A percentile compares a stretch with the other conserved stretches of the same genome.
Evolutionary conservation across 176 grass and related monocot species (phyloP).

Genomic region (Oryza australiensis): DNA sequence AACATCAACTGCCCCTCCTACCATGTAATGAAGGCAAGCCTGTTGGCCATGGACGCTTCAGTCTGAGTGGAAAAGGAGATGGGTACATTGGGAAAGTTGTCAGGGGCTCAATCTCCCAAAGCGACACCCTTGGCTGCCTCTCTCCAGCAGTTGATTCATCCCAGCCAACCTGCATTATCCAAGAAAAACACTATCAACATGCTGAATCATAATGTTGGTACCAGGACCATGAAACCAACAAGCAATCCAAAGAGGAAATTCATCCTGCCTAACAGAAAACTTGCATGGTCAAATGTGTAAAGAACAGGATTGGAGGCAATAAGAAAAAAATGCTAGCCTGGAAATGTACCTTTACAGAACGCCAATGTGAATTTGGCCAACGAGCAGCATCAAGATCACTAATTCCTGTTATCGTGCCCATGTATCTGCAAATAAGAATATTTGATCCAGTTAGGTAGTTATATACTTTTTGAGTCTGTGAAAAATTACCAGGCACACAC

Average conservation of each 20-base stretch:
- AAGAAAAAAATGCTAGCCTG: not conserved
- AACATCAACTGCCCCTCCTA: slow-evolving; percentile 38
- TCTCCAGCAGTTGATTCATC: slow-evolving; percentile 98
- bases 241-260: not conserved
- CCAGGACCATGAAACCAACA: slow-evolving; percentile 9
- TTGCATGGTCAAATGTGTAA: slow-evolving; percentile 1
- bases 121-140: slow-evolving; percentile 94
- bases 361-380: slow-evolving; percentile 98
- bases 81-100: slow-evolving; percentile 99
- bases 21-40: slow-evolving; percentile 85
- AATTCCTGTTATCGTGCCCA: slow-evolving; percentile 99
- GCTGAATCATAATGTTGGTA: slow-evolving; percentile 11
- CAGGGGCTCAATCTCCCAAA: slow-evolving; percentile 97
- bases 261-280: slow-evolving; percentile 20
- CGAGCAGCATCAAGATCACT: slow-evolving; percentile 80
- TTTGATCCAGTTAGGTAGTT: slow-evolving; percentile 1
- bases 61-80: slow-evolving; percentile 87
- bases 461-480: not conserved
- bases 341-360: slow-evolving; percentile 86
- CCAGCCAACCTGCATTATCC: slow-evolving; percentile 86
- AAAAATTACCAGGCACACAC: not conserved
- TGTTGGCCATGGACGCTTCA: slow-evolving; percentile 97
- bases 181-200: slow-evolving; percentile 20
- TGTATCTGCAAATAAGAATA: slow-evolving; percentile 64
- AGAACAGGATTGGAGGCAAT: not conserved